These are phyloP conservation scores for Rubia tinctorum DNA, from an alignment of 305 asterid genomes.

Conservation along the genomic window DNA sequence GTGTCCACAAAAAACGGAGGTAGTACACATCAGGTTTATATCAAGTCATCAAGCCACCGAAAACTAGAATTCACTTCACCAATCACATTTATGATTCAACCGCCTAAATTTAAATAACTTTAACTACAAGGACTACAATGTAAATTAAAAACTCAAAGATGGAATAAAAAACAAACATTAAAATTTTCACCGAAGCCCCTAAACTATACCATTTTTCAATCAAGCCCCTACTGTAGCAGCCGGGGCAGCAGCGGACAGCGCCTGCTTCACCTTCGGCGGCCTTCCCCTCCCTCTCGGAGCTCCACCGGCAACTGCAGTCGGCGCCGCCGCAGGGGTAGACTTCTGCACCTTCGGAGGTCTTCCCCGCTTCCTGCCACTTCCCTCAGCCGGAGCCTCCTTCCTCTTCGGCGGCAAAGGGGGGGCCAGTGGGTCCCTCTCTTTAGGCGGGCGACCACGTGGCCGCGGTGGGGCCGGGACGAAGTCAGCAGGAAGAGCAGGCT, in stretches of 20 bases:
- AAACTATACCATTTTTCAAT: slow-evolving; percentile 20
- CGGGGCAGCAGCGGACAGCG: slow-evolving; percentile 23
- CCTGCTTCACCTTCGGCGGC: slow-evolving; percentile 70
- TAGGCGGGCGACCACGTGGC: slow-evolving; percentile 83
- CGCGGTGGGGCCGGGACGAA: slow-evolving; percentile 39
- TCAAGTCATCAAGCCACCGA: no score
- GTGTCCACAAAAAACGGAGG: no score
- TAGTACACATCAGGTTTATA: no score
- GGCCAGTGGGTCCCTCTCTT: slow-evolving; percentile 41
- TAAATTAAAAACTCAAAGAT: neutral
- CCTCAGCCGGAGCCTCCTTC: slow-evolving; percentile 19
- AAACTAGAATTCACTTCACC: neutral
- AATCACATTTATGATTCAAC: neutral
- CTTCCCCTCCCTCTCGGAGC: slow-evolving; percentile 75
- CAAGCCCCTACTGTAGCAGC: slow-evolving; percentile 70
- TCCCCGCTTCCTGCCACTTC: slow-evolving; percentile 61
- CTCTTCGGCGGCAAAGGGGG: slow-evolving; percentile 37
- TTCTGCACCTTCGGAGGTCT: slow-evolving; percentile 55
- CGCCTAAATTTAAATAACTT: slow-evolving; percentile 14
- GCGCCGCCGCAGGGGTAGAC: neutral
- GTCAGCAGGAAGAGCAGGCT: slow-evolving; percentile 39
- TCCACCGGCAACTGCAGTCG: slow-evolving; percentile 17
- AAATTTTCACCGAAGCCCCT: slow-evolving; percentile 35
- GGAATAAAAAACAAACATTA: neutral
- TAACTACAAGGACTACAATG: slow-evolving; percentile 18